phyloP scores from a whole-genome alignment of 2,329 filamentous ascomycete genomes.

The Beauveria sp. region DNA sequence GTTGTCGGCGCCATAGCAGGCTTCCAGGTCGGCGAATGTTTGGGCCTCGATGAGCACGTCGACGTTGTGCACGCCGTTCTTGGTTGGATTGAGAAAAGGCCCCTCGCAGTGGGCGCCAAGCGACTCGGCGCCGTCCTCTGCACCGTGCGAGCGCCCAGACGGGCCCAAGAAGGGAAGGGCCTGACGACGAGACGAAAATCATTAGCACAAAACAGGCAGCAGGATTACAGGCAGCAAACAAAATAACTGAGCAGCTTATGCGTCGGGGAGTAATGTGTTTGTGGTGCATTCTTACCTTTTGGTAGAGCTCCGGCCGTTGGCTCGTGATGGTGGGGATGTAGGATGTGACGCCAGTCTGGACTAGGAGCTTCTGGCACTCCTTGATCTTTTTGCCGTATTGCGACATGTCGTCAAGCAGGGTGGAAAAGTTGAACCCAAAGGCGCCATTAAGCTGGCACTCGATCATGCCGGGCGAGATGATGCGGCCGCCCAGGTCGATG shows the following conservation, averaged over 20 bases:
- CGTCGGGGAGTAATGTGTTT: neutral
- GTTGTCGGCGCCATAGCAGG: slow-evolving; percentile 67
- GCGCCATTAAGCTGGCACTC: slow-evolving; percentile 90
- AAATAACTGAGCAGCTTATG: neutral
- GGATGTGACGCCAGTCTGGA: slow-evolving; percentile 77
- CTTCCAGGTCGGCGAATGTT: slow-evolving; percentile 57
- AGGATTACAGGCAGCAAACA: neutral
- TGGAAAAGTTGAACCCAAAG: slow-evolving; percentile 88
- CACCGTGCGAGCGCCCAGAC: slow-evolving; percentile 50
- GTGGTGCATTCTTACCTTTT: slow-evolving; percentile 44
- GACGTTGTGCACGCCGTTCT: slow-evolving; percentile 79
- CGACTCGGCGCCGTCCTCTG: slow-evolving; percentile 71
- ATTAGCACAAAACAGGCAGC: neutral
- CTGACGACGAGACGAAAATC: slow-evolving; percentile 22
- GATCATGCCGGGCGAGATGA: slow-evolving; percentile 79
- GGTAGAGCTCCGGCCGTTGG: slow-evolving; percentile 73
- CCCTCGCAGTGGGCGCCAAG: slow-evolving; percentile 88
- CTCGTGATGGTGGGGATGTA: slow-evolving; percentile 83
- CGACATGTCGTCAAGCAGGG: slow-evolving; percentile 58
- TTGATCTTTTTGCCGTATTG: slow-evolving; percentile 67
- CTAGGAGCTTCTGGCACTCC: slow-evolving; percentile 62
- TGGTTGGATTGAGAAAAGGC: slow-evolving; percentile 73
- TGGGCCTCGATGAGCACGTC: slow-evolving; percentile 61
- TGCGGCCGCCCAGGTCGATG: slow-evolving; percentile 74
- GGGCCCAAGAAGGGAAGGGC: slow-evolving; percentile 72